These are phyloP conservation scores for Aspergillus pseudoviridinutans DNA, from an alignment of 2,329 filamentous ascomycete genomes.

Conservation along the genomic window DNA sequence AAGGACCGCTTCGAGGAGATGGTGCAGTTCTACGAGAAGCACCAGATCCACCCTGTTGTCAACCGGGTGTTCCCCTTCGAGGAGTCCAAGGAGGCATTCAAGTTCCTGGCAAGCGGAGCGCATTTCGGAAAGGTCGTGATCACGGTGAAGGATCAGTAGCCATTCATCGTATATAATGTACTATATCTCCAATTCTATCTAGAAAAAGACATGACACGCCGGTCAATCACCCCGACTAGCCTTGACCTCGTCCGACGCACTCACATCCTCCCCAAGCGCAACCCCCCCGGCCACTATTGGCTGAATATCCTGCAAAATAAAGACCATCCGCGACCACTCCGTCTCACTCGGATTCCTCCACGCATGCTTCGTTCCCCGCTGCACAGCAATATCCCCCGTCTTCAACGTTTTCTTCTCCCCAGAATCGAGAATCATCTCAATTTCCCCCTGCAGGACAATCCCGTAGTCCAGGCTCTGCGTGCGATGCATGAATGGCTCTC, in stretches of 20 bases:
- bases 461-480: slow-evolving; percentile 55
- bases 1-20: slow-evolving; percentile 48
- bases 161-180: not conserved
- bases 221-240: not conserved
- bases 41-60: slow-evolving; percentile 42
- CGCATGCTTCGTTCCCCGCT: slow-evolving; percentile 54
- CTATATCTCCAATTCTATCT: not conserved
- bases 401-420: slow-evolving; percentile 47
- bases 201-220: not conserved
- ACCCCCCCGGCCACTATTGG: slow-evolving; percentile 18
- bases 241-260: slow-evolving; percentile 1
- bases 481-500: slow-evolving; percentile 48
- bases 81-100: slow-evolving; percentile 50
- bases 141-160: slow-evolving; percentile 31
- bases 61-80: slow-evolving; percentile 54
- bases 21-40: slow-evolving; percentile 31
- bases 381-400: slow-evolving; percentile 53
- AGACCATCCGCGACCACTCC: slow-evolving; percentile 48
- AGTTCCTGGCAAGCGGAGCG: slow-evolving; percentile 49
- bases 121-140: slow-evolving; percentile 57
- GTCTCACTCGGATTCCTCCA: slow-evolving; percentile 49
- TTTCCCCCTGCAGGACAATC: slow-evolving; percentile 51
- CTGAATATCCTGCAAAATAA: slow-evolving; percentile 27
- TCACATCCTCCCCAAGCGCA: slow-evolving; percentile 24
- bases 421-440: slow-evolving; percentile 52